phyloP scores from a whole-genome alignment of 1,284 basidiomycete genomes.

The Ganoderma boninense region DNA sequence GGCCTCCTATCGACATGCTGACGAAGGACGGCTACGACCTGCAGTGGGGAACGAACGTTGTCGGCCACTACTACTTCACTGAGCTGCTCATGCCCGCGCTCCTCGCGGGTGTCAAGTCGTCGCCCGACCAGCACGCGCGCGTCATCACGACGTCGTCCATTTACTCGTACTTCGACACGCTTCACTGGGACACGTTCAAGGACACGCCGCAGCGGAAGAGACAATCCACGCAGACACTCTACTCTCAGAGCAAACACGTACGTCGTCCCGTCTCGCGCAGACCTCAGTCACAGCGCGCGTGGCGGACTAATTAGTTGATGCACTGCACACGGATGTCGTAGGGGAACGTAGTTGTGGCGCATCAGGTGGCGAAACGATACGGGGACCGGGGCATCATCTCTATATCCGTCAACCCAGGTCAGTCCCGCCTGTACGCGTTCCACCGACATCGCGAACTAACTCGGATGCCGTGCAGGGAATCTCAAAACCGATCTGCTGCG shows the following conservation, averaged over 20 bases:
- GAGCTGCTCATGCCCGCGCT: conserved; percentile 52
- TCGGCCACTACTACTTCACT: conserved; percentile 53
- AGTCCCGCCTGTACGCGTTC: background rate
- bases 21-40: conserved; percentile 58
- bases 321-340: conserved; percentile 14
- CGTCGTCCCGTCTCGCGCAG: background rate
- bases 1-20: conserved; percentile 41
- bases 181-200: conserved; percentile 41
- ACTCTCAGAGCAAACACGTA: conserved; percentile 51
- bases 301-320: no score
- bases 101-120: conserved; percentile 39
- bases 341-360: conserved; percentile 50
- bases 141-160: conserved; percentile 52
- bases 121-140: conserved; percentile 47
- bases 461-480: conserved; percentile 19
- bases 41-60: conserved; percentile 60
- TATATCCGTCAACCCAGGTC: conserved; percentile 50
- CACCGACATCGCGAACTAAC: background rate
- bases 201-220: conserved; percentile 40
- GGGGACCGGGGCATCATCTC: conserved; percentile 46
- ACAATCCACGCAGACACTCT: conserved; percentile 41
- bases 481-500: conserved; percentile 28
- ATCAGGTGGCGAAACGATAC: conserved; percentile 42
- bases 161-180: conserved; percentile 36
- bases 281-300: background rate